These are phyloP conservation scores for Rhodotorula graminis DNA, from an alignment of 768 basidiomycete genomes.

Conservation along the genomic window DNA sequence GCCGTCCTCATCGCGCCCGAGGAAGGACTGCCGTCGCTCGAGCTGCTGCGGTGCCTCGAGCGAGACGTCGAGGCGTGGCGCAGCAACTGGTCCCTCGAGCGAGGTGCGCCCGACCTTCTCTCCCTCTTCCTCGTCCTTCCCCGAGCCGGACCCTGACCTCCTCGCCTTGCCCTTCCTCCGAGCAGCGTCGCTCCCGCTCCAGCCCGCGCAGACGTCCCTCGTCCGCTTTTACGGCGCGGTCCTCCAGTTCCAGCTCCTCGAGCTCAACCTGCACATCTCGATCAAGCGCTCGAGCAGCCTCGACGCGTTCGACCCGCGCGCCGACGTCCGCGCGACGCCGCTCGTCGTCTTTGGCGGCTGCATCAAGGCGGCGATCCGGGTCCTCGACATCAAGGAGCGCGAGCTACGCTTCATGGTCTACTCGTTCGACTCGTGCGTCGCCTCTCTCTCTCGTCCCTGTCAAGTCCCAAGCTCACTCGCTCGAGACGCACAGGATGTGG, in stretches of 20 bases:
- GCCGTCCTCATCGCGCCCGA: conserved; percentile 5
- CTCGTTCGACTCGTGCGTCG: conserved; percentile 5
- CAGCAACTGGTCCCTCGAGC: conserved; percentile 5
- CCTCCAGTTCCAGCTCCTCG: conserved; percentile 14
- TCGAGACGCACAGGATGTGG: conserved; percentile 1
- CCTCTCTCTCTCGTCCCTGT: not conserved
- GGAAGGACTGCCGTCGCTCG: conserved; percentile 3
- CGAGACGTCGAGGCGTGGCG: conserved; percentile 1
- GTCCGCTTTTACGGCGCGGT: conserved; percentile 14
- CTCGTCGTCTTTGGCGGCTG: not conserved
- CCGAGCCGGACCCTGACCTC: too few species aligned
- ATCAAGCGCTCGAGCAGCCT: not conserved
- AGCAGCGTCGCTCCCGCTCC: conserved; percentile 1
- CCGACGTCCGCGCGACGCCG: not conserved
- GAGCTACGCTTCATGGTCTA: conserved; percentile 13
- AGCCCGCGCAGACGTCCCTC: conserved; percentile 5
- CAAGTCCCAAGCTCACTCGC: too few species aligned
- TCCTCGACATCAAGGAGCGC: conserved; percentile 8
- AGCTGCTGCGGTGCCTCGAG: conserved; percentile 8
- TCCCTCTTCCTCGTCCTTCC: accelerated
- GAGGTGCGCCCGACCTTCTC: not conserved
- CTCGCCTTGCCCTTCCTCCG: too few species aligned
- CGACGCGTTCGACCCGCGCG: not conserved
- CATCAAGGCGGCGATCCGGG: not conserved
- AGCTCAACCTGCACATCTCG: conserved; percentile 16